phyloP scores from a whole-genome alignment of 306 rosid genomes.

The Trifolium pratense region DNA sequence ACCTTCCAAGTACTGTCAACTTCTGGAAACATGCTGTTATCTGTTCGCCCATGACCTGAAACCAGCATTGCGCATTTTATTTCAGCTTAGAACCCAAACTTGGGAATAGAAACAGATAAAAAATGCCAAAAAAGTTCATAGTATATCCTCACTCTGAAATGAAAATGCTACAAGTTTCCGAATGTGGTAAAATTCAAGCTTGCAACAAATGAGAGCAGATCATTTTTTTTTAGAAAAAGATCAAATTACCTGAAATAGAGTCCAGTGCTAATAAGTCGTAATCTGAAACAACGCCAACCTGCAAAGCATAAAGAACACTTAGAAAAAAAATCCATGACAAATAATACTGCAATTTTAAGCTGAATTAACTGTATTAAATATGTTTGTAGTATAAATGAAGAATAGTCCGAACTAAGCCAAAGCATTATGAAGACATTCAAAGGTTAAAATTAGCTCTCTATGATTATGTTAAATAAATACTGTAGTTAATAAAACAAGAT shows the following conservation, averaged over 20 bases:
- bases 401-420: conserved; percentile 10
- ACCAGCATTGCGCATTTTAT: conserved; percentile 32
- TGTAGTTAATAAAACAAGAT: background rate
- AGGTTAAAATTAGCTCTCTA: conserved; percentile 11
- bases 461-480: conserved; percentile 19
- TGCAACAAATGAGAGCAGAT: conserved; percentile 25
- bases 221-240: background rate
- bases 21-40: conserved; percentile 83
- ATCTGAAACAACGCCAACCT: conserved; percentile 98
- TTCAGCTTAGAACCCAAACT: conserved; percentile 26
- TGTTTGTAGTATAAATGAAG: conserved; percentile 8
- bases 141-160: conserved; percentile 17
- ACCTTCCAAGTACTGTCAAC: conserved; percentile 94
- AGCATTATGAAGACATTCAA: conserved; percentile 12
- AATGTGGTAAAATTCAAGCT: conserved; percentile 26
- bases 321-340: conserved; percentile 37
- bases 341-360: background rate
- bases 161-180: conserved; percentile 2
- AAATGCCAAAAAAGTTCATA: background rate
- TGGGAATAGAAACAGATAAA: conserved; percentile 14
- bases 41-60: conserved; percentile 68
- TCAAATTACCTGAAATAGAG: conserved; percentile 75
- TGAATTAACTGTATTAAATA: conserved; percentile 20
- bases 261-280: conserved; percentile 94
- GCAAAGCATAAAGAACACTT: conserved; percentile 45